Base-by-base conservation (phyloP, 768 basidiomycete species). In the Pleurotus pulmonarius region DNA sequence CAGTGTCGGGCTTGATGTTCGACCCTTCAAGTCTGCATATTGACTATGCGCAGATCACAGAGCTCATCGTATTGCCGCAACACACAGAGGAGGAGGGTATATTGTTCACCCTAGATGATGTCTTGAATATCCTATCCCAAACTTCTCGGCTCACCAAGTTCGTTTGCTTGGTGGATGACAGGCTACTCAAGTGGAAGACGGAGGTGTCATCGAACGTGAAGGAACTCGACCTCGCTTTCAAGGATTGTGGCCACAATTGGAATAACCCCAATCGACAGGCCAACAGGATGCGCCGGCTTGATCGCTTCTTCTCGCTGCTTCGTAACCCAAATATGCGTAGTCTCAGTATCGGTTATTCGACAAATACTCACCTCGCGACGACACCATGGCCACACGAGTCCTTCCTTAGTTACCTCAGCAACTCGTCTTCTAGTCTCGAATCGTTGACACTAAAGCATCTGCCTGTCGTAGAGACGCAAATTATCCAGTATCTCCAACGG, bases 401-500 rank as follows among this genome's bases (percentile, higher is more conserved):
- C 13, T 55, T 55, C 40, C 44, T 55, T 2, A 5, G 25, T 24
- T 55, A 55, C 25, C 41, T 55, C 13, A 39, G 43, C 18, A 29
- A 39, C 18, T 55, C 43, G 15, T n/a, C 54, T 15, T 37, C 54
- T 5, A 45, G 8, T 22, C 37, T 55, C n/a, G 54, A 44, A 29
- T 16, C 24, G 8, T 38, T 55, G 25, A 16, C 41, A n/a, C 43
- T 55, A 11, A 22, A 20, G 15, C 5, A 45, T 34, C 26, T 55
- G 16, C 54, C 54, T 13, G 43, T 55, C 12, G 25, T 55, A 18
- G 54, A 55, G 40, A 55, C 54, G 13, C 43, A 55, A 40, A 38
- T 55, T 20, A 55, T 55, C 54, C 43, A 55, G 20, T 45, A 45
- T 45, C 41, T 55, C 24, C 43, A 46, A 18, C 16, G 20, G 12